Evolutionary conservation across 805 yeast species (phyloP).

Genomic region (Jamesozyma gamospora): DNA sequence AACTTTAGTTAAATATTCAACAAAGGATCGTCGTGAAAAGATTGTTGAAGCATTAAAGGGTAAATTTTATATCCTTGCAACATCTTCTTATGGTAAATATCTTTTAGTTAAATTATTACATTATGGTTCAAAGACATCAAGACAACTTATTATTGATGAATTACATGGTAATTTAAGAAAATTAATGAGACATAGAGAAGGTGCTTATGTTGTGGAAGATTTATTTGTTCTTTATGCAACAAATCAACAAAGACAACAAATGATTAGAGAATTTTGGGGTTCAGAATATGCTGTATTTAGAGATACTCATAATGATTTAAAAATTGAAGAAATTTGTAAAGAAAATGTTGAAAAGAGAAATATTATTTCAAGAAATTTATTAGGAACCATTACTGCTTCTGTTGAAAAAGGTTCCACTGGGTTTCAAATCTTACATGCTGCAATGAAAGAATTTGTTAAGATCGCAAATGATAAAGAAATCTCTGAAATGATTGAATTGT

Average conservation of each 20-base stretch:
- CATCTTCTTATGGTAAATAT: conserved; percentile 90
- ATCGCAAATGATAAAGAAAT: conserved; percentile 59
- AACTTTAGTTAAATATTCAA: conserved; percentile 78
- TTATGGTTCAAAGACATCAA: conserved; percentile 78
- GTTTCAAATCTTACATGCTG: conserved; percentile 90
- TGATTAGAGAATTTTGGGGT: conserved; percentile 95
- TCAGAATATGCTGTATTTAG: conserved; percentile 86
- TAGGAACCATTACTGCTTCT: conserved; percentile 77
- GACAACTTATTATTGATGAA: conserved; percentile 68
- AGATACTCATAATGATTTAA: conserved; percentile 56
- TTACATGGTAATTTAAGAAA: conserved; percentile 85
- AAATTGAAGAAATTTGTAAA: conserved; percentile 52
- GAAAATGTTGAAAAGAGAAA: conserved; percentile 71
- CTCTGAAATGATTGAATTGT: conserved; percentile 70
- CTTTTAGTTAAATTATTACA: conserved; percentile 79
- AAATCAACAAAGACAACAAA: conserved; percentile 75
- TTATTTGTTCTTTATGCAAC: conserved; percentile 76
- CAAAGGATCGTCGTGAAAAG: conserved; percentile 65
- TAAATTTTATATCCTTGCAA: conserved; percentile 69
- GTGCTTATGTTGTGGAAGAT: conserved; percentile 96
- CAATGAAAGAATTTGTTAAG: conserved; percentile 79
- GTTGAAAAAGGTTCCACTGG: conserved; percentile 95
- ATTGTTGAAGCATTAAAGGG: conserved; percentile 66
- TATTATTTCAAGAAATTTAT: conserved; percentile 62
- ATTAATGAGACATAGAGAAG: conserved; percentile 93